These are phyloP conservation scores for Botryotinia globosa DNA, from an alignment of 2,329 filamentous ascomycete genomes.

Conservation along the genomic window DNA sequence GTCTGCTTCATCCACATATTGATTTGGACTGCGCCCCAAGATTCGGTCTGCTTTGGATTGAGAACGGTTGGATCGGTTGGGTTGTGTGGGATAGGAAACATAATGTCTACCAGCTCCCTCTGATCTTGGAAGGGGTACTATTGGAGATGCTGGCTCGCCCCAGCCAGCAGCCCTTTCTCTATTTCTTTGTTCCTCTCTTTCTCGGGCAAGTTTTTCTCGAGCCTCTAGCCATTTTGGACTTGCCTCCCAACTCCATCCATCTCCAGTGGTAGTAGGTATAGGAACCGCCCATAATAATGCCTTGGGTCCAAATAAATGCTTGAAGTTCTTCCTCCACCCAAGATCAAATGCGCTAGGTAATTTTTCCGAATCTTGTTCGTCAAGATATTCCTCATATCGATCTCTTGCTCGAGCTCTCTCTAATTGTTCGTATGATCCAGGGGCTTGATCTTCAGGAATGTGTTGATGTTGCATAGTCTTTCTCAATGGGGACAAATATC, in stretches of 20 bases:
- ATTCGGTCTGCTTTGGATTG: constrained; percentile 40
- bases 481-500: constrained; percentile 80
- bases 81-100: constrained; percentile 28
- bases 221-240: constrained; percentile 75
- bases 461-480: constrained; percentile 66
- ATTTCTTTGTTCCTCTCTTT: constrained; percentile 58
- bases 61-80: constrained; percentile 19
- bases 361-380: constrained; percentile 83
- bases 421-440: constrained; percentile 46
- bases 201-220: constrained; percentile 57
- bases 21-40: constrained; percentile 36
- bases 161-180: constrained; percentile 67
- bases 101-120: constrained; percentile 37
- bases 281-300: constrained; percentile 76
- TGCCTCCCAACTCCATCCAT: constrained; percentile 93
- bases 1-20: constrained; percentile 32
- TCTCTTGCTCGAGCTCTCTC: constrained; percentile 64
- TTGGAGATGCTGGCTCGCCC: constrained; percentile 44
- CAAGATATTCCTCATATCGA: constrained; percentile 76
- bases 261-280: constrained; percentile 78
- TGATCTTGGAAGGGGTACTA: constrained; percentile 20
- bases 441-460: constrained; percentile 44
- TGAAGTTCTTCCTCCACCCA: constrained; percentile 75
- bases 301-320: constrained; percentile 75
- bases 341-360: constrained; percentile 93